Evolutionary conservation across 2,329 filamentous ascomycete species (phyloP), one percentile per base, ranked within the genome.

Genomic region (Monosporascus sp.): DNA sequence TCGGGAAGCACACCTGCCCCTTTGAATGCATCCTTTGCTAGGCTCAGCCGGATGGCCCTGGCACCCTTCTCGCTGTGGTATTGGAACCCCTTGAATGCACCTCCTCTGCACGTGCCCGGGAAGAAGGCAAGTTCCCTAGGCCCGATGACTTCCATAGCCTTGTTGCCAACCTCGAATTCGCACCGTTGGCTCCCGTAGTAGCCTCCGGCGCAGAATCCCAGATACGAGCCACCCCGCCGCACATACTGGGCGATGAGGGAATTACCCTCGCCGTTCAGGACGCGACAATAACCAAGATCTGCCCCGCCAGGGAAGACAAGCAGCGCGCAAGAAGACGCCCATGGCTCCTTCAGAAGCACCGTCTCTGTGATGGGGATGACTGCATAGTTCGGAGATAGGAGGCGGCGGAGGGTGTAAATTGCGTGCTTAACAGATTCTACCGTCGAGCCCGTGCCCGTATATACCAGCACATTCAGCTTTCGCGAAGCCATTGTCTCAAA

Each of bases 251-350:
- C 77, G 69, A 99, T 97, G 59, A 83, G 82, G 37, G 87, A 81
- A 70, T 97, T 99, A 1, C 93, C 94, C 50, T 85, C 79, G 37
- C 94, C 94, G 69, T 97, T 94, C 58, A 99, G 80, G 2, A 84
- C 85, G 27, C 88, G 85, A 70, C 92, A 96, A 71, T 97, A 99
- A 49, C 88, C 90, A 50, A 95, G 78, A 67, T 99, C 94, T n/a
- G 90, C 93, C 34, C 94, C 94, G 22, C 94, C 94, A 1, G 94
- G 94, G 50, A 99, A 84, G 2, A 97, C 92, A 7, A 99, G 81
- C 9, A 97, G 80, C 0, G 91, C 91, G 69, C 93, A 97, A 2
- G 90, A 88, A 3, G 87, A 76, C 1, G 85, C 81, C 94, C 94
- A 99, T 14, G 94, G 94, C 69, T 99, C 94, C 60, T 92, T 91